Evolutionary conservation across 139 green algal species (phyloP).

Genomic region (Chlorella sp.): DNA sequence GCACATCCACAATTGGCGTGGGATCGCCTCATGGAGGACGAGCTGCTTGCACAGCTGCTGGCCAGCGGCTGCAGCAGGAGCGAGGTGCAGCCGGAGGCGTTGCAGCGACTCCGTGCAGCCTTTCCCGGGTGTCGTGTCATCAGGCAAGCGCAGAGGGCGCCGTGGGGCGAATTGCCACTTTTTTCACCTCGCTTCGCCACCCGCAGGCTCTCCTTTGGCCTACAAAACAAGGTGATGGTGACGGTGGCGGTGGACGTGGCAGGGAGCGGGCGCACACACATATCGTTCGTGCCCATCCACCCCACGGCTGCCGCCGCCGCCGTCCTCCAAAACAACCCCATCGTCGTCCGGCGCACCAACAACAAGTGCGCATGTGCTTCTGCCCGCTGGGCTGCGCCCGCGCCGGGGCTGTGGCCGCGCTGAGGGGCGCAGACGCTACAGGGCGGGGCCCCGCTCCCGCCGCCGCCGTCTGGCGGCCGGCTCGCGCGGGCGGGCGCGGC

Average conservation of each 20-base stretch:
- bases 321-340: slow-evolving; percentile 21
- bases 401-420: no score
- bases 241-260: slow-evolving; percentile 9
- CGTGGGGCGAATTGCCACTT: background rate
- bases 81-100: background rate
- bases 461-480: background rate
- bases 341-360: slow-evolving; percentile 2
- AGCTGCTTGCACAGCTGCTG: background rate
- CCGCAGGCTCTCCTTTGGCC: slow-evolving; percentile 23
- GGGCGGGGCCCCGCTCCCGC: background rate
- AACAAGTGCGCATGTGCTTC: slow-evolving; percentile 13
- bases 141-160: background rate
- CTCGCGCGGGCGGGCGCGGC: no score
- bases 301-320: slow-evolving; percentile 21
- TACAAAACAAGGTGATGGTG: slow-evolving; percentile 35
- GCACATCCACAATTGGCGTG: no score
- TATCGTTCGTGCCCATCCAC: slow-evolving; percentile 29
- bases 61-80: background rate
- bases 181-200: background rate
- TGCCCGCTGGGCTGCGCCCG: background rate
- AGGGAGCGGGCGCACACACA: background rate
- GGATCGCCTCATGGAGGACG: background rate
- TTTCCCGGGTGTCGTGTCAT: slow-evolving; percentile 12
- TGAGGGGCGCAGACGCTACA: no score
- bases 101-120: background rate